Evolutionary conservation across 495 filamentous ascomycete species (phyloP).

Genomic region (Aspergillus egyptiacus): DNA sequence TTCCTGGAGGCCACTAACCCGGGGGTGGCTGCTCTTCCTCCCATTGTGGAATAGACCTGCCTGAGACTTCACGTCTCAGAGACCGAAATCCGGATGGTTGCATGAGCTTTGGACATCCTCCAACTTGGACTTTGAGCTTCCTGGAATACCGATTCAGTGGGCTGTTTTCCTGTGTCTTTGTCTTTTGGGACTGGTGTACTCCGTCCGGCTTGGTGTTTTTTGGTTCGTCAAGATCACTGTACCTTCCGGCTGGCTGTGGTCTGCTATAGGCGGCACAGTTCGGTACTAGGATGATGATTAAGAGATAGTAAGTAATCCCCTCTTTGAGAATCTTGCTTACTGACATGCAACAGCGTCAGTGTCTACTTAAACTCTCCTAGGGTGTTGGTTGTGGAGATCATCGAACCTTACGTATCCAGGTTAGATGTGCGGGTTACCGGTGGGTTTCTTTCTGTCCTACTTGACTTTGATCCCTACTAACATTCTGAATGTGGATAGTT

Average conservation of each 20-base stretch:
- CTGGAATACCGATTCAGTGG: no score
- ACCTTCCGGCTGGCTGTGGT: not conserved
- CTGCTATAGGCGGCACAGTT: not conserved
- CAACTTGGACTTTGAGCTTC: no score
- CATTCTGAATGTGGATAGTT: no score
- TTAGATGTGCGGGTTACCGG: not conserved
- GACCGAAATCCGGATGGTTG: no score
- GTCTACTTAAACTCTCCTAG: constrained; percentile 2
- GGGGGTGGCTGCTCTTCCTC: no score
- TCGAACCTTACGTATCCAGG: not conserved
- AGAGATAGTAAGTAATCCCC: not conserved
- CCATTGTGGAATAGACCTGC: no score
- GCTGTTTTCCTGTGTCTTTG: not conserved
- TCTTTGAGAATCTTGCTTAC: not conserved
- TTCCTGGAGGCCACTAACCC: no score
- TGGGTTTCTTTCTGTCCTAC: not conserved
- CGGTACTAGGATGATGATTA: not conserved
- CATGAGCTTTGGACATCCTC: not conserved
- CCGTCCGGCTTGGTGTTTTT: not conserved
- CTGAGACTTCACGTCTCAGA: no score
- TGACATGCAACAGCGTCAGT: not conserved
- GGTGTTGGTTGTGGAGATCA: not conserved
- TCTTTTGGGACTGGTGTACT: not conserved
- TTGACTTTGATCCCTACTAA: not conserved
- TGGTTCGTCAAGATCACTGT: not conserved